phyloP scores from a whole-genome alignment of 75 land plant genomes.

The Picea sitchensis region DNA sequence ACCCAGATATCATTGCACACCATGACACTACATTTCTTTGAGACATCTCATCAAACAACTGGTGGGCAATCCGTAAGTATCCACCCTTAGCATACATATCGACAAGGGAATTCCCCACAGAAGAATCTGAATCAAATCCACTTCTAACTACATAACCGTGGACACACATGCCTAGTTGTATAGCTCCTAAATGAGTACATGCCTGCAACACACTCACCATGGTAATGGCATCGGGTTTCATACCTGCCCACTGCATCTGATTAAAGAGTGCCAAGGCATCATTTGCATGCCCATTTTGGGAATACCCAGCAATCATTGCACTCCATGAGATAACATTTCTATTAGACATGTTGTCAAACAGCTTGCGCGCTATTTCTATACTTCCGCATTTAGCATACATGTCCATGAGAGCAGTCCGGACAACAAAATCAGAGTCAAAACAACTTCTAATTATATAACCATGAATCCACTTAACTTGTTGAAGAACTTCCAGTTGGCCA shows the following conservation, averaged over 20 bases:
- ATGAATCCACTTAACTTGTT: constrained; percentile 14
- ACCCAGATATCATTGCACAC: constrained; percentile 49
- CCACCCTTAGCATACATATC: constrained; percentile 57
- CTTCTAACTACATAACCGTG: constrained; percentile 20
- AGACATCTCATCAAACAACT: constrained; percentile 28
- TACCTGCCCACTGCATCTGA: constrained; percentile 6
- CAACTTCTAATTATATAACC: constrained; percentile 3
- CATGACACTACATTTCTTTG: constrained; percentile 47
- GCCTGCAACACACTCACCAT: constrained; percentile 14
- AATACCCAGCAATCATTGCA: constrained; percentile 23
- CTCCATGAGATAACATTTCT: constrained; percentile 17
- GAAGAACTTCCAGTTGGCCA: constrained; percentile 8
- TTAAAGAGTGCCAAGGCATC: constrained; percentile 16
- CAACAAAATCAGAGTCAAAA: background rate
- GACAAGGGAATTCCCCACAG: constrained; percentile 29
- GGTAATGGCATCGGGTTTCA: constrained; percentile 20
- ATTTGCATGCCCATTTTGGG: constrained; percentile 12
- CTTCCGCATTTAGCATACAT: constrained; percentile 24
- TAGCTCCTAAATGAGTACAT: constrained; percentile 25
- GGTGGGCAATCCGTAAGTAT: constrained; percentile 27
- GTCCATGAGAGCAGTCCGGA: constrained; percentile 6
- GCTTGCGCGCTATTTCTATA: constrained; percentile 11
- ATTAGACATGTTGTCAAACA: constrained; percentile 11
- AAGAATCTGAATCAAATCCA: constrained; percentile 20
- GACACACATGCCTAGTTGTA: constrained; percentile 13